Percentiles rank a stretch among this genome's conserved stretches.
Evolutionary conservation across 2,329 filamentous ascomycete genomes (phyloP).

Genomic region (Massarina eburnea): DNA sequence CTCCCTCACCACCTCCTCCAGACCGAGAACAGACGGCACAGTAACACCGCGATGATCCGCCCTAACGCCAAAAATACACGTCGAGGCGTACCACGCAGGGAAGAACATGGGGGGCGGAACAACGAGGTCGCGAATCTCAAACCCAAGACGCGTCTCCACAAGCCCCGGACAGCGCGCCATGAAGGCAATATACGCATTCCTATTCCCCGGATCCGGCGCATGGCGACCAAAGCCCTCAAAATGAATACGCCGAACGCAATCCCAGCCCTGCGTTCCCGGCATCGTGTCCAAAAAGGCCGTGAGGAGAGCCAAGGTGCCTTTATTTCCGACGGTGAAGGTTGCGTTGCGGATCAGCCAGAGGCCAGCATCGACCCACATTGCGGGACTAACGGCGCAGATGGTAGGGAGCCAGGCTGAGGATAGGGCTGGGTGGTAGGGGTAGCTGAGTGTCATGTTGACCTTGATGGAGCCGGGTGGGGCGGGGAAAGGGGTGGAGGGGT

Average conservation of each 20-base stretch:
- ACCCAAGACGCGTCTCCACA: too few species aligned
- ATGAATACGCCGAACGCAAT: not conserved
- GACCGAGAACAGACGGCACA: too few species aligned
- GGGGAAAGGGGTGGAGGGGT: not conserved
- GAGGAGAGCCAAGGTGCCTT: not conserved
- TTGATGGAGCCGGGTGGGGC: not conserved
- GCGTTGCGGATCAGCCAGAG: not conserved
- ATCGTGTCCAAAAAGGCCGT: not conserved
- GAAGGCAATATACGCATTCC: too few species aligned
- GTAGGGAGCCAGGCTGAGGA: not conserved
- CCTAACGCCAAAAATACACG: too few species aligned
- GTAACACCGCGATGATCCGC: too few species aligned
- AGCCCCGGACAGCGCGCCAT: too few species aligned
- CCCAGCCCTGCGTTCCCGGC: not conserved
- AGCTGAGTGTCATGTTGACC: not conserved
- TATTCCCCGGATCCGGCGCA: too few species aligned
- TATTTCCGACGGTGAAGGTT: not conserved
- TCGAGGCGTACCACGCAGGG: too few species aligned
- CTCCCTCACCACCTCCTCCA: too few species aligned
- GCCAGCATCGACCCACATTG: not conserved
- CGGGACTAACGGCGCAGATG: not conserved
- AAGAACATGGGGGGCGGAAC: too few species aligned
- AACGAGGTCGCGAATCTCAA: too few species aligned
- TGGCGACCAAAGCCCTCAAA: not conserved
- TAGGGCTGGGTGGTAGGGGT: not conserved